These are phyloP conservation scores for Thalassiosira mediterranea DNA, from an alignment of 352 stramenopile species.

Conservation along the genomic window DNA sequence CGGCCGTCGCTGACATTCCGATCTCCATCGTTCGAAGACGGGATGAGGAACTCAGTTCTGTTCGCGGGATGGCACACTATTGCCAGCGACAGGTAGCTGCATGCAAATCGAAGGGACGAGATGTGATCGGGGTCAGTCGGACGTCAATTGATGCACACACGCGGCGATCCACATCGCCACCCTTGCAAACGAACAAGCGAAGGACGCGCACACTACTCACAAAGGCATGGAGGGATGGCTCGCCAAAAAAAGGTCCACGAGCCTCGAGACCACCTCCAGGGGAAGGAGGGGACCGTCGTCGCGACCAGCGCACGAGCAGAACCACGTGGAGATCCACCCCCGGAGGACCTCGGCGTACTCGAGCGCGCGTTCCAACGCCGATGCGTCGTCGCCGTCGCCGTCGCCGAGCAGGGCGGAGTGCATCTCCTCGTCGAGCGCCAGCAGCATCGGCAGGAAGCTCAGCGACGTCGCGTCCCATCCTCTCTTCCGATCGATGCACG, in stretches of 20 bases:
- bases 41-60: constrained; percentile 4
- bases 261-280: constrained; percentile 16
- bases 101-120: background rate
- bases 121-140: background rate
- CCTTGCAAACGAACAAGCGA: too few species aligned
- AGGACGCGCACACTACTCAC: too few species aligned
- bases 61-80: constrained; percentile 32
- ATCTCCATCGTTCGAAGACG: background rate
- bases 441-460: constrained; percentile 35
- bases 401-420: constrained; percentile 11
- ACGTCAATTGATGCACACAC: too few species aligned
- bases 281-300: constrained; percentile 19
- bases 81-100: constrained; percentile 33
- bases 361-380: constrained; percentile 4
- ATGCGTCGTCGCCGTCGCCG: background rate
- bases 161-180: too few species aligned
- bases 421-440: constrained; percentile 30
- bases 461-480: constrained; percentile 15
- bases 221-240: constrained; percentile 44
- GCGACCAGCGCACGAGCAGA: constrained; percentile 23
- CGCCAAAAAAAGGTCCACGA: constrained; percentile 43
- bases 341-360: constrained; percentile 24
- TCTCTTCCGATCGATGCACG: background rate
- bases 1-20: background rate
- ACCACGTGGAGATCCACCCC: constrained; percentile 41